phyloP scores from a whole-genome alignment of 2,329 filamentous ascomycete genomes.

The Allantophomopsis cytisporea region DNA sequence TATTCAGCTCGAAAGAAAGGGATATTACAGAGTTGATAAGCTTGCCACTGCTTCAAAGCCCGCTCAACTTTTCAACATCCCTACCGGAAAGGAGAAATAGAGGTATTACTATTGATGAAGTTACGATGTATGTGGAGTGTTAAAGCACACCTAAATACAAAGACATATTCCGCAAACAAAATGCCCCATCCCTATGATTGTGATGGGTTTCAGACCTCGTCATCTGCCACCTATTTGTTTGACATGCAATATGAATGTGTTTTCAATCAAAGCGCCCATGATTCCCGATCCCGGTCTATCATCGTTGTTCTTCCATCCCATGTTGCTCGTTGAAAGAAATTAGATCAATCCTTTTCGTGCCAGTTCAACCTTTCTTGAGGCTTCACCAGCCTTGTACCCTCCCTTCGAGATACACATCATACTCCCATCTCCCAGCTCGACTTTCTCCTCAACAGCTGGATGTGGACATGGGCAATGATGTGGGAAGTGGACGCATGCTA shows the following conservation, averaged over 20 bases:
- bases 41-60: slow-evolving; percentile 42
- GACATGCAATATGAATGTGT: no score
- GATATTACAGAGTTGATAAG: slow-evolving; percentile 76
- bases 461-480: slow-evolving; percentile 94
- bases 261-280: no score
- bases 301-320: no score
- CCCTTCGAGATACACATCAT: slow-evolving; percentile 64
- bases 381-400: slow-evolving; percentile 59
- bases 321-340: slow-evolving; percentile 4
- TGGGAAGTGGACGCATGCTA: slow-evolving; percentile 84
- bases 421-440: slow-evolving; percentile 59
- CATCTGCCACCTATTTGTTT: no score
- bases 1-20: slow-evolving; percentile 88
- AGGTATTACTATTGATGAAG: not conserved
- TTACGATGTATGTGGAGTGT: no score
- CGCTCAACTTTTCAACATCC: slow-evolving; percentile 56
- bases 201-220: no score
- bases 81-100: slow-evolving; percentile 43
- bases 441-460: slow-evolving; percentile 63
- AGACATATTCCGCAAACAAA: no score
- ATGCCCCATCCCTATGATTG: no score
- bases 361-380: slow-evolving; percentile 63
- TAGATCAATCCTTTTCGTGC: slow-evolving; percentile 66
- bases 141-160: no score
- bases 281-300: no score